Percentiles rank a stretch among this genome's conserved stretches.
phyloP scores from a whole-genome alignment of 768 basidiomycete genomes.

The Russula abietina region DNA sequence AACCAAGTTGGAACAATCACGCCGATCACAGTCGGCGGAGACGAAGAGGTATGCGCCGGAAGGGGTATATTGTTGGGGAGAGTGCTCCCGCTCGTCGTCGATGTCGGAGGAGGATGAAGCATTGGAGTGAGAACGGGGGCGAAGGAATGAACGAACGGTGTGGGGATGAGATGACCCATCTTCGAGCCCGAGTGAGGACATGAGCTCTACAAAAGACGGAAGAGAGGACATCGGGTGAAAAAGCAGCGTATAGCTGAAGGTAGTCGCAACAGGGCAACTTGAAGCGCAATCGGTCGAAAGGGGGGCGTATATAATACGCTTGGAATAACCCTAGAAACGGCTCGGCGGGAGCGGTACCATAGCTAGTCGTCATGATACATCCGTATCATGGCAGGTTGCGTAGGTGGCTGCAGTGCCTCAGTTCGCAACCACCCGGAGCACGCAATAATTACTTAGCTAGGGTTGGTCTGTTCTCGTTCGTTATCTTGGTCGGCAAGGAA shows the following conservation, averaged over 20 bases:
- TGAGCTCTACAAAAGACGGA: constrained; percentile 83
- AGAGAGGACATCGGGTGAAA: constrained; percentile 53
- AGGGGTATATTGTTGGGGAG: background rate
- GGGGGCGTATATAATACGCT: constrained; percentile 22
- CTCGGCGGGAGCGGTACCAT: constrained; percentile 14
- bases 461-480: constrained; percentile 11
- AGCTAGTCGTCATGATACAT: constrained; percentile 24
- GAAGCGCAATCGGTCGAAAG: constrained; percentile 1
- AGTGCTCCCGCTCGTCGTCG: constrained; percentile 22
- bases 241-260: constrained; percentile 26
- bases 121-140: constrained; percentile 34
- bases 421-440: constrained; percentile 15
- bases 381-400: constrained; percentile 24
- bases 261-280: constrained; percentile 23
- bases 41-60: constrained; percentile 28
- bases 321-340: constrained; percentile 22
- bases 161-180: constrained; percentile 31
- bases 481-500: constrained; percentile 26
- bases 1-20: constrained; percentile 24
- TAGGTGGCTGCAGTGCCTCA: constrained; percentile 18
- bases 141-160: constrained; percentile 25
- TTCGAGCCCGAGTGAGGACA: constrained; percentile 75
- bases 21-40: constrained; percentile 26
- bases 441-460: constrained; percentile 15
- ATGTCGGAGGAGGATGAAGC: constrained; percentile 38